phyloP scores from a whole-genome alignment of 768 basidiomycete genomes.

The Cyclocybe cylindracea region DNA sequence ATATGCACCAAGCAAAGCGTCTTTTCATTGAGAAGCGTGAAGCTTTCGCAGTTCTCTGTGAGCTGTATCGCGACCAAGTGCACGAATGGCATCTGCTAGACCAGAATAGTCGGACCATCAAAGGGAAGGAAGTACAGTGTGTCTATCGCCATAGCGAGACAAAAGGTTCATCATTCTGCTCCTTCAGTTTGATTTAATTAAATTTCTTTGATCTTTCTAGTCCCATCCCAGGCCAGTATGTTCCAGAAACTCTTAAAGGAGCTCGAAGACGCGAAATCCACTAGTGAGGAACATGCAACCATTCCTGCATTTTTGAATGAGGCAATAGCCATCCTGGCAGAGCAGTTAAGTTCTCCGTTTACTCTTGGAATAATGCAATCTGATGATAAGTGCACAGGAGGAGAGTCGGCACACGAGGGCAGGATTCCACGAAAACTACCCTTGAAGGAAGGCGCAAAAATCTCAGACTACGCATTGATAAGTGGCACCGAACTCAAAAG shows the following conservation, averaged over 20 bases:
- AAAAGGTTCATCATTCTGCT: conserved; percentile 8
- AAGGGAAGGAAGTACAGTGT: conserved; percentile 16
- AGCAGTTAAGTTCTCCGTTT: no score
- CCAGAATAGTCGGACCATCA: conserved; percentile 1
- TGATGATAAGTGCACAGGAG: no score
- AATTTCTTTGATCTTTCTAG: not conserved
- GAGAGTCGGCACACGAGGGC: no score
- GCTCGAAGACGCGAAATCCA: not conserved
- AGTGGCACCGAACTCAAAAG: conserved; percentile 12
- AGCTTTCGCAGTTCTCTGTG: conserved; percentile 2
- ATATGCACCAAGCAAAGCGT: conserved; percentile 2
- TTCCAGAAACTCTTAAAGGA: conserved; percentile 11
- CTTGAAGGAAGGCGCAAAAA: not conserved
- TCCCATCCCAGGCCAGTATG: conserved; percentile 14
- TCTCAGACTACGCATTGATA: conserved; percentile 9
- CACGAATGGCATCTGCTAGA: conserved; percentile 10
- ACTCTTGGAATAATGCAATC: no score
- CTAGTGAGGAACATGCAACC: not conserved
- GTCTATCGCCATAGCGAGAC: conserved; percentile 16
- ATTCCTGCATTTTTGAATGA: conserved; percentile 8
- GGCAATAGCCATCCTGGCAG: conserved; percentile 2
- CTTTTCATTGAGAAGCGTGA: conserved; percentile 11
- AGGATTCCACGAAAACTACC: no score
- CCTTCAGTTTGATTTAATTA: not conserved
- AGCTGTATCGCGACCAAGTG: not conserved